Base-by-base conservation (phyloP, 345 rosid genomes). In the Rhizophora mangle region DNA sequence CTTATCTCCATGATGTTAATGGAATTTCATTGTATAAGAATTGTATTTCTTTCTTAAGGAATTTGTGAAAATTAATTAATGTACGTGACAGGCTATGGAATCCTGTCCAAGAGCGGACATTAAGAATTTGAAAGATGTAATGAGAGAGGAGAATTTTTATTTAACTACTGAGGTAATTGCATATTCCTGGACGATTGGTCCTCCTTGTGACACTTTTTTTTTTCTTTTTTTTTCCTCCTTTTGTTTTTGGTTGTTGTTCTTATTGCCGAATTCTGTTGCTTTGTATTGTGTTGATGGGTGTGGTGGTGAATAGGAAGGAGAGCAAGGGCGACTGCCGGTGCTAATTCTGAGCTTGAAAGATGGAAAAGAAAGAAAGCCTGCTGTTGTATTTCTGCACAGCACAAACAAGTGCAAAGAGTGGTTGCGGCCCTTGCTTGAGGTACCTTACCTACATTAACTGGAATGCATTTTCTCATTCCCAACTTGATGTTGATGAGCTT, bases 341-440 rank as follows among this genome's bases (percentile, higher is more conserved):
- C 74, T 95, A 22, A 84, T 88, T 58, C 59, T 92, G 79, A 92
- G 91, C 61, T 63, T 86, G 82, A 88, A 87, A 72, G 79, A 74
- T 36, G 52, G 60, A 26, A 65, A 18, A 53, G 70, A 76, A 56
- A 90, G 62, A 77, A 88, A 79, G 52, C 96, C 96, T 72, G 91
- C 91, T 59, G 71, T 95, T 65, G 96, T 95, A 66, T 90, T 95
- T 74, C 87, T 95, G 70, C 99, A 95, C 49, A 87, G 96, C 78
- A 81, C 96, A 15, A 72, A 75, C 67, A 82, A 86, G 79, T 83
- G 85, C 87, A 92, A 92, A 78, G 97, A 92, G 72, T 92, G 92
- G 98, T 46, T 92, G 54, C 82, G 89, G 59, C 99, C 98, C 1
- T 79, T 90, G 92, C 93, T 95, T 71, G 91, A 90, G 86, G 99